Evolutionary conservation across 495 filamentous ascomycete genomes (phyloP), one percentile per base, ranked within the genome.

Genomic region (Pyrenula massariospora): DNA sequence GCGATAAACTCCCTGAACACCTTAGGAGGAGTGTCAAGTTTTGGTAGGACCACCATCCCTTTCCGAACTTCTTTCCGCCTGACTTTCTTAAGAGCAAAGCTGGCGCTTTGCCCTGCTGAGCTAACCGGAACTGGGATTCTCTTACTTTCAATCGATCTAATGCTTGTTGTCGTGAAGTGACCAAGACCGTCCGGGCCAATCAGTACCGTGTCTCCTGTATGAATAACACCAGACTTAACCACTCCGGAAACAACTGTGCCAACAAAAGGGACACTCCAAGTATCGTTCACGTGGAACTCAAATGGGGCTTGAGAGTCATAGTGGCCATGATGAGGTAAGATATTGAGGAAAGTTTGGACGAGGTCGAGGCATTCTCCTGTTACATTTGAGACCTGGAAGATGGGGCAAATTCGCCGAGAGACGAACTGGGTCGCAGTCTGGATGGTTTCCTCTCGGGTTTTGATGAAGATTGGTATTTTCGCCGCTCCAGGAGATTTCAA

Each of bases 381-480:
- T 23, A 98, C 93, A 64, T 98, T 98, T 58, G 91, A 96, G 36
- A 98, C 89, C 63, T 97, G 93, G 72, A 98, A 98, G 63, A 98
- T 87, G 20, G 93, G 93, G 66, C 92, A 96, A 49, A 98, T 96
- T 25, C 93, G 81, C 66, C 95, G 88, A 60, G 84, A 90, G 62
- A 97, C 88, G 61, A 98, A 97, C 67, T 98, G 94, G 3, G 89
- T 91, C 0, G 93, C 93, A 0, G 93, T 98, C 65, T 91, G 89
- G 63, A 98, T 85, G 60, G 90, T 95, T 57, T 96, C 88, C 58
- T 94, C 87, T 63, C 82, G 85, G 57, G 85, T 86, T 67, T 93
- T 95, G 68, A 98, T 86, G 69, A 97, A 93, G 54, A 97, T 89
- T n/a, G 94, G 94, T 55, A 98, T 95, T 73, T 98, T 98, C 22